Percentiles rank a stretch among this genome's conserved stretches.
Conservation (phyloP, 345 rosid genomes). For the Eucalyptus tenuipes region DNA sequence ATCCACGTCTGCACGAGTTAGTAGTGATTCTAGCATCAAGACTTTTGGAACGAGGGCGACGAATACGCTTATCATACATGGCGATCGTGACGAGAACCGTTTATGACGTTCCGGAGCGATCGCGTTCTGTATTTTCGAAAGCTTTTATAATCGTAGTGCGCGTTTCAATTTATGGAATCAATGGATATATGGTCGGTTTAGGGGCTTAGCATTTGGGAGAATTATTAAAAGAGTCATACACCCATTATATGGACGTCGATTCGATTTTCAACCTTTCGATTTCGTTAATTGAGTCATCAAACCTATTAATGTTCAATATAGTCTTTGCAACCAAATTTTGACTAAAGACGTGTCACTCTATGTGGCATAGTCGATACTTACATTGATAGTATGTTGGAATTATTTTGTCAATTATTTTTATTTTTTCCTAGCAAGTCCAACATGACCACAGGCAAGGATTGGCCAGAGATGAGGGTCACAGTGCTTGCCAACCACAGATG, state of each 20-base stretch:
- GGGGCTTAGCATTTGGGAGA: background rate
- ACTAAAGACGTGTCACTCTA: too few species aligned
- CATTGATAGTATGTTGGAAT: rapidly evolving
- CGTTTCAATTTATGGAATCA: background rate
- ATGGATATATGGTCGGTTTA: background rate
- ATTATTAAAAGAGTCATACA: background rate
- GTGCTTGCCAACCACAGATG: too few species aligned
- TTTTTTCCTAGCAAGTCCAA: too few species aligned
- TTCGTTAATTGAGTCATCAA: rapidly evolving
- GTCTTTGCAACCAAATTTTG: too few species aligned
- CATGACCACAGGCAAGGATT: too few species aligned
- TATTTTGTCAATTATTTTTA: too few species aligned
- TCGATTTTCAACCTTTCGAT: rapidly evolving
- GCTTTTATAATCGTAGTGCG: background rate
- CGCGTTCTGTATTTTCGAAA: background rate
- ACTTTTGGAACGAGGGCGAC: background rate
- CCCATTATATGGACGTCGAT: rapidly evolving
- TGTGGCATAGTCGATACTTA: rapidly evolving
- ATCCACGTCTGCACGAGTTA: background rate
- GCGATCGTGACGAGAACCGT: background rate
- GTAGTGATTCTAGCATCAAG: background rate
- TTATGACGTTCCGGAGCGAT: background rate
- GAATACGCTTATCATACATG: background rate
- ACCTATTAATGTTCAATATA: too few species aligned
- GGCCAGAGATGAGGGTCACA: rapidly evolving